Conservation (phyloP, 495 filamentous ascomycete species). For the Talaromyces nanjingensis region DNA sequence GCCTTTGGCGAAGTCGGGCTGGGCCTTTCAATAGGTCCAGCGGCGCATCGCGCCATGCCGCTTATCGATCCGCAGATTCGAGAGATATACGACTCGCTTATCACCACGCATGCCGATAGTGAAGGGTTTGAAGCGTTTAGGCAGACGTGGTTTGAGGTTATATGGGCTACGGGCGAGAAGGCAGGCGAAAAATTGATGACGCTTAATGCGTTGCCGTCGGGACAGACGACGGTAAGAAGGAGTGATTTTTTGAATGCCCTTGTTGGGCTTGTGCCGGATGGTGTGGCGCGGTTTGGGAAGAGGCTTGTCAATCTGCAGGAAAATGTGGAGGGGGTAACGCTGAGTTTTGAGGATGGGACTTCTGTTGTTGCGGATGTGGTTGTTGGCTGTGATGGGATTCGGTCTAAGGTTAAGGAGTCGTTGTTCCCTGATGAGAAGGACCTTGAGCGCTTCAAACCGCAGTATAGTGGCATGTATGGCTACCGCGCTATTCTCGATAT, state of each 20-base stretch:
- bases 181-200: neutral
- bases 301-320: neutral
- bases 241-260: neutral
- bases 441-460: slow-evolving; percentile 18
- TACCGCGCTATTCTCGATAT: slow-evolving; percentile 58
- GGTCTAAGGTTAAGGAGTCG: neutral
- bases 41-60: slow-evolving; percentile 48
- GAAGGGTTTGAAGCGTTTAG: neutral
- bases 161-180: neutral
- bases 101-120: slow-evolving; percentile 16
- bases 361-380: neutral
- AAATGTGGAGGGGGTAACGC: neutral
- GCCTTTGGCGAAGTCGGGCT: slow-evolving; percentile 51
- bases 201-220: neutral
- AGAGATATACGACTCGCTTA: slow-evolving; percentile 25
- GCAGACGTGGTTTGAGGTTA: neutral
- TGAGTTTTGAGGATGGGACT: neutral
- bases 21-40: slow-evolving; percentile 53
- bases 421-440: neutral
- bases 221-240: neutral
- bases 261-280: neutral
- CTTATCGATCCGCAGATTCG: slow-evolving; percentile 37
- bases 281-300: neutral
- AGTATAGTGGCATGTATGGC: slow-evolving; percentile 46
- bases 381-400: neutral